Evolutionary conservation across 2,329 filamentous ascomycete genomes (phyloP).

Genomic region (Talaromyces sp.): DNA sequence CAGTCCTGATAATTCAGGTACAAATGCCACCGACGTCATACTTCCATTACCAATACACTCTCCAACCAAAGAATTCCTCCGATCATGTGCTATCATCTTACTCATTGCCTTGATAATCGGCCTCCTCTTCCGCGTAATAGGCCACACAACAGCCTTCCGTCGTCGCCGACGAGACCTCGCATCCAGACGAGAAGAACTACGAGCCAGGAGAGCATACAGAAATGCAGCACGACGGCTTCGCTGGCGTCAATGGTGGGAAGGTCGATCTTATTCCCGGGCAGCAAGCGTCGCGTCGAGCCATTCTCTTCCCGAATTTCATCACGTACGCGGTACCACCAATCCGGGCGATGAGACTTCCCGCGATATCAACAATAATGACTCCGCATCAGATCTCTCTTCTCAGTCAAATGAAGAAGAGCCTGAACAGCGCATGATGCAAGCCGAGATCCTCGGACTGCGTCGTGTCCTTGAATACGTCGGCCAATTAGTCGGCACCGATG

Average conservation of each 20-base stretch:
- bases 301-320: constrained; percentile 36
- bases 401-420: constrained; percentile 25
- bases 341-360: neutral
- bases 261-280: constrained; percentile 29
- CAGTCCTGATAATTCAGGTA: neutral
- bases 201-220: constrained; percentile 48
- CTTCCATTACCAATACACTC: constrained; percentile 3
- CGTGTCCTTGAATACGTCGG: constrained; percentile 51
- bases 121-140: constrained; percentile 40
- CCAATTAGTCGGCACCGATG: constrained; percentile 41
- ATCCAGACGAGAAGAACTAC: constrained; percentile 51
- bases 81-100: constrained; percentile 40
- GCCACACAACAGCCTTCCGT: constrained; percentile 38
- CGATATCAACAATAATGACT: neutral
- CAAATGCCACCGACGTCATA: neutral
- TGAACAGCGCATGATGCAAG: constrained; percentile 43
- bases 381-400: constrained; percentile 1
- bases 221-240: constrained; percentile 49
- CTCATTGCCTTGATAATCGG: constrained; percentile 35
- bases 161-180: constrained; percentile 49
- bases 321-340: constrained; percentile 30
- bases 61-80: constrained; percentile 19
- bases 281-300: constrained; percentile 33
- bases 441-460: constrained; percentile 49
- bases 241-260: constrained; percentile 48